Evolutionary conservation across 2,329 filamentous ascomycete species (phyloP).

Genomic region (Trichoderma brevicompactum): DNA sequence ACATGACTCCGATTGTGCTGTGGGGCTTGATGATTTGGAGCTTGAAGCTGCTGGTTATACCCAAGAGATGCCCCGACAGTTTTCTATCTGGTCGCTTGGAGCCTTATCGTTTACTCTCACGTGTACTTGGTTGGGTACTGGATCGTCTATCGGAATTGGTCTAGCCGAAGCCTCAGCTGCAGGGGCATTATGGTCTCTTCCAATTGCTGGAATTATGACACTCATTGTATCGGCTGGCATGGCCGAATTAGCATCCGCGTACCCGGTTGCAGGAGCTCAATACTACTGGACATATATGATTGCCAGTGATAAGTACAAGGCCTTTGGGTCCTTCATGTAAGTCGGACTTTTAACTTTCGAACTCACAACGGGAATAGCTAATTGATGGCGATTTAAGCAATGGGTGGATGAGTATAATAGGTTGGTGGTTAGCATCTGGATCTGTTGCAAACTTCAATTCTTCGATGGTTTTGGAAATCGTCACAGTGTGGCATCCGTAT

Average conservation of each 20-base stretch:
- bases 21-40: conserved; percentile 36
- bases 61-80: conserved; percentile 40
- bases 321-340: conserved; percentile 36
- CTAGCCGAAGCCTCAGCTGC: conserved; percentile 36
- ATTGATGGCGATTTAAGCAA: too few species aligned
- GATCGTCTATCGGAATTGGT: conserved; percentile 38
- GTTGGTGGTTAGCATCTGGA: too few species aligned
- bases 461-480: too few species aligned
- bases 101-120: conserved; percentile 40
- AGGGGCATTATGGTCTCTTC: conserved; percentile 38
- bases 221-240: conserved; percentile 37
- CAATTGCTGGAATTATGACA: conserved; percentile 37
- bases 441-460: too few species aligned
- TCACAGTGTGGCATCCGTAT: too few species aligned
- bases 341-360: neutral
- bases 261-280: conserved; percentile 38
- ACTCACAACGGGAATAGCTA: too few species aligned
- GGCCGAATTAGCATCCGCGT: conserved; percentile 37
- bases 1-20: neutral
- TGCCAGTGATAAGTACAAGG: conserved; percentile 34
- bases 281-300: conserved; percentile 39
- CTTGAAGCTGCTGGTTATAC: conserved; percentile 40
- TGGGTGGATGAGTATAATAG: too few species aligned
- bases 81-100: conserved; percentile 37
- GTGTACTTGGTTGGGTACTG: conserved; percentile 40